phyloP scores from a whole-genome alignment of 164 flowering plant species.

The Platanus orientalis region DNA sequence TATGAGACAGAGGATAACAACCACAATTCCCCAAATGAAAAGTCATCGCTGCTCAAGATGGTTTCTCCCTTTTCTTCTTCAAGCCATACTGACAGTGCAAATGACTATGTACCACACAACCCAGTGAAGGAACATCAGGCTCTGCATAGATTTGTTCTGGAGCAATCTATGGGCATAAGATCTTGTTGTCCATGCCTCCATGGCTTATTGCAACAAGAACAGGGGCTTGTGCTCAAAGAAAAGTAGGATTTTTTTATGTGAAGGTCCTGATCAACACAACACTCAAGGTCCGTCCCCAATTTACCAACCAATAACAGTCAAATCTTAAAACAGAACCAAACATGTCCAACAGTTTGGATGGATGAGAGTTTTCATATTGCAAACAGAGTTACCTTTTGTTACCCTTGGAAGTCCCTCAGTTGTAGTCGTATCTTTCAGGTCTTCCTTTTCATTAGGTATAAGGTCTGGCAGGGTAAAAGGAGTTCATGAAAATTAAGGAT shows the following conservation, averaged over 20 bases:
- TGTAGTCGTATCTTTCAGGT: too few species aligned
- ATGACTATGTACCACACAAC: slow-evolving; percentile 17
- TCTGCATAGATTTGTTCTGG: slow-evolving; percentile 28
- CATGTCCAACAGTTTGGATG: too few species aligned
- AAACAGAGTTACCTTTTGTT: too few species aligned
- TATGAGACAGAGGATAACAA: slow-evolving; percentile 42
- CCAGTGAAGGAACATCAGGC: slow-evolving; percentile 42
- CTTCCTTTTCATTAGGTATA: too few species aligned
- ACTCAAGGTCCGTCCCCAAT: slow-evolving; percentile 26
- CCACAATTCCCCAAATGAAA: slow-evolving; percentile 15
- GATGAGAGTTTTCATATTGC: too few species aligned
- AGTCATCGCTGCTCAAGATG: slow-evolving; percentile 20
- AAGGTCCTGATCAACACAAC: slow-evolving; percentile 21
- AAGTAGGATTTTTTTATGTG: slow-evolving; percentile 17
- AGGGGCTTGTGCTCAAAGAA: slow-evolving; percentile 22
- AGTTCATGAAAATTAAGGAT: too few species aligned
- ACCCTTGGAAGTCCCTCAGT: too few species aligned
- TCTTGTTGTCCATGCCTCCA: slow-evolving; percentile 36
- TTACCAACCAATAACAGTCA: slow-evolving; percentile 37
- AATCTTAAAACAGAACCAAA: too few species aligned
- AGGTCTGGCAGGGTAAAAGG: too few species aligned
- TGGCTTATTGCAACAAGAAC: slow-evolving; percentile 56
- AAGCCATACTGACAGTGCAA: slow-evolving; percentile 19
- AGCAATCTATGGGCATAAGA: slow-evolving; percentile 26
- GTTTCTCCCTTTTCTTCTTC: slow-evolving; percentile 39